Evolutionary conservation across 805 yeast genomes (phyloP), one percentile per base, ranked within the genome.

Genomic region (Ogataea methylovora): DNA sequence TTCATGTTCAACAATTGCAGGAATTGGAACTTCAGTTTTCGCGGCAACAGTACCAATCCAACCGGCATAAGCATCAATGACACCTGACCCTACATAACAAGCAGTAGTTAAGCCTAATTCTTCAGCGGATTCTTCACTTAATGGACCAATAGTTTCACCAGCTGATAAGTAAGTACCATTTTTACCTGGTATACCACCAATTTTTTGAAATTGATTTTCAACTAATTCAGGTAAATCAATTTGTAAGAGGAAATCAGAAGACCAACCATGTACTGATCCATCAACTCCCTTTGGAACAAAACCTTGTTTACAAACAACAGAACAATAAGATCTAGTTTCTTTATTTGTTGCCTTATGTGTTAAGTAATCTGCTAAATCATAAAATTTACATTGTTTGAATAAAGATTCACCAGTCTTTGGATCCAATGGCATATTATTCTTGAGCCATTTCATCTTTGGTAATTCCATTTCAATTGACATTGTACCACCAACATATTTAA

Each of bases 21-120:
- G 73, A 35, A 78, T 67, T 21, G 69, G 65, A 5, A 62, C 52
- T 42, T 81, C 84, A 5, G 86, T 78, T 45, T 79, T 77, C 1
- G 94, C 95, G 19, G 97, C 98, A 39, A 90, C 95, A 1, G 97
- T 92, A 37, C 98, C 98, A 36, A 92, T 76, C 97, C 97, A 92
- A 29, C 98, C 98, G 4, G 97, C 94, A 54, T 92, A 92, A 5
- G 97, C 97, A 56, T 92, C 98, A 53, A 92, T 92, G 25, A 92
- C 95, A 52, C 96, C 97, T 1, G 94, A 79, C 7, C 95, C 97
- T 27, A 92, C 97, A 22, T 77, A 74, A 60, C 94, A 83, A 34
- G 69, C 67, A 16, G 82, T 71, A 8, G 92, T 73, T 42, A 92
- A 69, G 9, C 97, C 97, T 49, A 92, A 67, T 36, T 85, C 87